Percentiles rank a stretch among this genome's conserved stretches.
Evolutionary conservation across 164 flowering plant species (phyloP).

Genomic region (Stephania yunnanensis): DNA sequence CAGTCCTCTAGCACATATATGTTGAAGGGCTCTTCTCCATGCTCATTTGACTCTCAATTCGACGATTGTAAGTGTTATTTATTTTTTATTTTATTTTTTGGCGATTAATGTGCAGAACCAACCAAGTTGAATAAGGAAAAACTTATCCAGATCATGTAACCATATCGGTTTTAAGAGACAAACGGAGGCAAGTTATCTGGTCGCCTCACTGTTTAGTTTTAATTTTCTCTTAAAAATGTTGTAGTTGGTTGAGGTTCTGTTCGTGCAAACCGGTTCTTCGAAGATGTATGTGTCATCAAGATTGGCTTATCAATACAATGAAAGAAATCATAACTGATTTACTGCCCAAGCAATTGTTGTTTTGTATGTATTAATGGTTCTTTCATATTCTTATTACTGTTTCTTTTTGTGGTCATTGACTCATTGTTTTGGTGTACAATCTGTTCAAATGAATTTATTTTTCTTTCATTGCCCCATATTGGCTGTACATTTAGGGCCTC

Average conservation of each 20-base stretch:
- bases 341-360: neutral
- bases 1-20: constrained; percentile 5
- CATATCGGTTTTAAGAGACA: neutral
- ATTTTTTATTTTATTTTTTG: constrained; percentile 1
- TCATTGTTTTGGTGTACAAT: neutral
- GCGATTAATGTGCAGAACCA: constrained; percentile 21
- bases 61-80: constrained; percentile 27
- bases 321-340: neutral
- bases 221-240: neutral
- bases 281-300: neutral
- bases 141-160: neutral
- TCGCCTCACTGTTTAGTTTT: neutral
- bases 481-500: too few relatives aligned
- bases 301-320: neutral
- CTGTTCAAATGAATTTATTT: too few relatives aligned
- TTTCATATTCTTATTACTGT: neutral
- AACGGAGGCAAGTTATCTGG: neutral
- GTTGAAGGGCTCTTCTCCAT: constrained; percentile 5
- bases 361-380: neutral
- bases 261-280: neutral
- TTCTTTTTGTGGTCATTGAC: neutral
- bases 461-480: too few relatives aligned
- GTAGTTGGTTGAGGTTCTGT: neutral
- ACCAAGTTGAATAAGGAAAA: constrained; percentile 10
- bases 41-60: neutral